A percentile compares a stretch with the other conserved stretches of the same genome.
phyloP scores from a whole-genome alignment of 768 basidiomycete genomes.

The Tricholoma flavovirens region DNA sequence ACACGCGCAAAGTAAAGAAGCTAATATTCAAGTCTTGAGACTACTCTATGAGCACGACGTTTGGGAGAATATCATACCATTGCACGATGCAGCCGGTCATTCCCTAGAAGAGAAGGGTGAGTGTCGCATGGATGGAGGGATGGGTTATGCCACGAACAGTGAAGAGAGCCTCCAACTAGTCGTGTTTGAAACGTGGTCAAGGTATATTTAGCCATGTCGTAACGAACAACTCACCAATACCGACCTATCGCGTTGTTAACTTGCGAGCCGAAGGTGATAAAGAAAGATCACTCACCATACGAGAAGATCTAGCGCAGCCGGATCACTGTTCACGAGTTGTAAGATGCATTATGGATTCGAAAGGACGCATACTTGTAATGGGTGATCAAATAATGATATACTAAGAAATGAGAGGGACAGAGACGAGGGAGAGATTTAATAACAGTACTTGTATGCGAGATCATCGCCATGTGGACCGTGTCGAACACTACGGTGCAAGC shows the following conservation, averaged over 20 bases:
- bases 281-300: constrained; percentile 2
- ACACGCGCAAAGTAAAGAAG: not conserved
- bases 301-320: constrained; percentile 1
- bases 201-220: not conserved
- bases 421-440: not conserved
- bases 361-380: constrained; percentile 11
- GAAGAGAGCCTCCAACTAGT: constrained; percentile 40
- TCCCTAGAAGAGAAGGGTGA: not conserved
- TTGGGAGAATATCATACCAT: not conserved
- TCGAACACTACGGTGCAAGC: not conserved
- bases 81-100: not conserved
- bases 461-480: not conserved
- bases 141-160: constrained; percentile 26
- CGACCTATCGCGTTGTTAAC: constrained; percentile 23
- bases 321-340: not conserved
- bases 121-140: not conserved
- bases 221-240: constrained; percentile 27
- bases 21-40: not conserved
- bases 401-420: constrained; percentile 1
- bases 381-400: constrained; percentile 16
- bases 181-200: not conserved
- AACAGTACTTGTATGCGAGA: not conserved
- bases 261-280: not conserved
- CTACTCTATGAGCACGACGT: not conserved
- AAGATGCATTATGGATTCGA: not conserved